Evolutionary conservation across 192 early-diverging fungal species (phyloP).

Genomic region (Powellomyces hirtus): DNA sequence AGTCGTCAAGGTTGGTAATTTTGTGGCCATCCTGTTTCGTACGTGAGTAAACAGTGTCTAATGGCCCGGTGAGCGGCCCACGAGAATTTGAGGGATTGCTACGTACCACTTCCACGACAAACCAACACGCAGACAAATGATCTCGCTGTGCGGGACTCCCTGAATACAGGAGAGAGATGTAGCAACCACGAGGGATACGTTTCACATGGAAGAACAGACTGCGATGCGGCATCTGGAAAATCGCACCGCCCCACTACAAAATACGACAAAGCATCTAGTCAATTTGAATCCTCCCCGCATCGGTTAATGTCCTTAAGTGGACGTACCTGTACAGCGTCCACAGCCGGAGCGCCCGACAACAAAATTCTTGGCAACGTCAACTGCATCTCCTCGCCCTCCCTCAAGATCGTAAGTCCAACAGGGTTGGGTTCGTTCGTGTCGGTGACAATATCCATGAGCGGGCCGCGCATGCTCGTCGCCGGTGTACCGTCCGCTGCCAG

Average conservation of each 20-base stretch:
- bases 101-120: slow-evolving; percentile 35
- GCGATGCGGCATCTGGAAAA: slow-evolving; percentile 49
- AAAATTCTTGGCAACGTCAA: slow-evolving; percentile 21
- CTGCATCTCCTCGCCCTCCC: slow-evolving; percentile 18
- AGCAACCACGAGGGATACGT: slow-evolving; percentile 40
- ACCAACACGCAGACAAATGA: slow-evolving; percentile 34
- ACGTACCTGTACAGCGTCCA: slow-evolving; percentile 25
- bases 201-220: slow-evolving; percentile 44
- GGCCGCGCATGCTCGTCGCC: slow-evolving; percentile 22
- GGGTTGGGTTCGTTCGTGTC: background rate
- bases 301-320: no score
- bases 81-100: background rate
- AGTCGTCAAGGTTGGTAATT: slow-evolving; percentile 25
- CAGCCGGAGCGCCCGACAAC: slow-evolving; percentile 22
- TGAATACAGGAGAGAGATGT: slow-evolving; percentile 43
- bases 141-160: slow-evolving; percentile 47
- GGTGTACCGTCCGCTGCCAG: slow-evolving; percentile 27
- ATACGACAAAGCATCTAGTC: background rate
- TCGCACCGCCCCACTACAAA: slow-evolving; percentile 24
- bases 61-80: background rate
- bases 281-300: background rate
- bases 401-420: slow-evolving; percentile 20
- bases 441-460: slow-evolving; percentile 26
- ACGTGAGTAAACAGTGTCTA: background rate
- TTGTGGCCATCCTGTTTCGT: slow-evolving; percentile 18